Conservation (phyloP, 1,139 yeast species). For the Hemisphaericaspora xylofermentans region DNA sequence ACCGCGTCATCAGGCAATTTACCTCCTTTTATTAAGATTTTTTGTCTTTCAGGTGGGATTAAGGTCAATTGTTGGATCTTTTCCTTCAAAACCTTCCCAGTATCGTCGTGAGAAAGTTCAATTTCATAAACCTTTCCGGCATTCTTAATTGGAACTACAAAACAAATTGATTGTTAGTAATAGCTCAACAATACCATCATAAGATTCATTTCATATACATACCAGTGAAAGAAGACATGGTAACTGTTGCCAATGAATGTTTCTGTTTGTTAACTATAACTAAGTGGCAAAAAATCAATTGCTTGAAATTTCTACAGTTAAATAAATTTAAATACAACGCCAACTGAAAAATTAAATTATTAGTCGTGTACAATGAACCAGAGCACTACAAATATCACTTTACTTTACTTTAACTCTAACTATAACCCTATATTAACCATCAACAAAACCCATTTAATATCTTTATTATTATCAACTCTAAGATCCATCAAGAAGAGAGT, state of each 20-base stretch:
- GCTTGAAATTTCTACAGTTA: background rate
- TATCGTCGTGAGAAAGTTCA: constrained; percentile 52
- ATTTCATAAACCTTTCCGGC: constrained; percentile 82
- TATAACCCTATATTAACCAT: background rate
- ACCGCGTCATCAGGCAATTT: constrained; percentile 69
- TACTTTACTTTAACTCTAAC: background rate
- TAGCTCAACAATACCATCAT: background rate
- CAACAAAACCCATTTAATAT: too few relatives aligned
- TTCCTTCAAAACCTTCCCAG: constrained; percentile 69
- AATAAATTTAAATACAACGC: background rate
- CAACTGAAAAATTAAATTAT: background rate
- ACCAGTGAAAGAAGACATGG: constrained; percentile 1
- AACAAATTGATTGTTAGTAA: background rate
- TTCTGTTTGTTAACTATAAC: background rate
- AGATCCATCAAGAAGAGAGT: constrained; percentile 40
- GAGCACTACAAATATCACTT: background rate
- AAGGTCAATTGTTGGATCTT: constrained; percentile 73
- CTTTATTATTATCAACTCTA: background rate
- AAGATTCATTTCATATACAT: background rate
- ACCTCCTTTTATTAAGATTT: constrained; percentile 86
- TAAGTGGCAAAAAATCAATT: constrained; percentile 2
- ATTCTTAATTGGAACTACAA: constrained; percentile 61
- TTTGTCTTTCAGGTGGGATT: constrained; percentile 86
- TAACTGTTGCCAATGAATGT: background rate
- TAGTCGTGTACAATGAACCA: background rate